Base-by-base conservation (phyloP, 1,284 basidiomycete genomes). In the Ceratobasidium sp. region DNA sequence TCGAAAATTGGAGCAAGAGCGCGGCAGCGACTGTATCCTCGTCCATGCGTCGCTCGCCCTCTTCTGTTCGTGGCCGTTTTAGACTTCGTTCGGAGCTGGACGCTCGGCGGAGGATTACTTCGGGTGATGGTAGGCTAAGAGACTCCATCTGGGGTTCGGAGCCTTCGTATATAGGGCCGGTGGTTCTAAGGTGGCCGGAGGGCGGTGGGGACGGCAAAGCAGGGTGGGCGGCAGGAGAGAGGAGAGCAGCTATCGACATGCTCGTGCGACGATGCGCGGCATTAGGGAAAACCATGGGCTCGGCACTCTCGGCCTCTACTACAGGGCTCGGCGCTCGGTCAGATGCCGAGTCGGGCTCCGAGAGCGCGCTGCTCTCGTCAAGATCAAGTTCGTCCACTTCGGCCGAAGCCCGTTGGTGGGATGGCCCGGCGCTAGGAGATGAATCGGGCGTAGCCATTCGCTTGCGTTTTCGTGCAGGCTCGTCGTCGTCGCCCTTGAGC, bases 1-100 rank as follows among this genome's bases (percentile, higher is more conserved):
- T 72, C 54, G 67, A 72, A 60, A 72, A 72, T 56, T 72, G 67
- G 54, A 72, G 67, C 44, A 72, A 60, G 8, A 72, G 67, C 15
- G 67, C 56, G 33, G 67, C 67, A 14, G 67, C 67, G 19, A 57
- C 67, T 6, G 67, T 60, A 36, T 59, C 67, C 19, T 51, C 51
- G 19, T 59, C 67, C 31, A 36, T 36, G 17, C 14, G 19, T 11
- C 36, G 36, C 31, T n/a, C 36, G 19, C 54, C 24, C 27, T 60
- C 67, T 17, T 8, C 19, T 29, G 22, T 45, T 19, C 67, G 41
- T 19, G 44, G 41, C 3, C 53, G 66, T 15, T 53, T 54, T 11
- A 47, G 41, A 54, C 44, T 54, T 45, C 36, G 17, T 17, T 24
- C 19, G n/a, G 33, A 41, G 5, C 51, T 44, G 36, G 66, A 56